Base-by-base conservation (phyloP, 768 basidiomycete species). In the Hydnomerulius pinastri region DNA sequence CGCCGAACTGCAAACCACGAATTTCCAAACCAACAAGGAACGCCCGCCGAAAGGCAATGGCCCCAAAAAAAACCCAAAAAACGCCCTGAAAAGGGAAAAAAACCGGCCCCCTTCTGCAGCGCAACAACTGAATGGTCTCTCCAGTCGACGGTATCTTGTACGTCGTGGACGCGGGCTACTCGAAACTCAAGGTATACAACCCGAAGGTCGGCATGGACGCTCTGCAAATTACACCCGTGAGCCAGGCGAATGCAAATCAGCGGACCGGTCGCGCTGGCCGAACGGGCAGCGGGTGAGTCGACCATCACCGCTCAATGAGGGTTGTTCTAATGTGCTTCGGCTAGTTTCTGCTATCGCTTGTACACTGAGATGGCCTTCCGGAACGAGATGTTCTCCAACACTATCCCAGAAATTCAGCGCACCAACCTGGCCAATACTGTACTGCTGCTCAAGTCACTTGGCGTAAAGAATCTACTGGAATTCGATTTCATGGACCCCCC, bases 401-500 rank as follows among this genome's bases (percentile, higher is more conserved):
- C 92, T 24, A 98, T 99, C 56, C 97, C 97, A 3, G 97, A 99
- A 72, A 99, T 99, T 47, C 97, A 99, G 68, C 78, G 97, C 39
- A 99, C 97, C 9, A 98, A 99, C 70, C 71, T 99, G 48, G 95
- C 97, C 17, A 98, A 99, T 62, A 99, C 96, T 0, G 97, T 98
- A 0, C 71, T 98, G 18, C 71, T 98, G 30, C 77, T 99, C 51
- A 99, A 98, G 67, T 95, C 95, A 3, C 77, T 99, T 5, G 96
- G 97, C 9, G 97, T 99, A 35, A 97, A 97, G 75, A 93, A 98
- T 65, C 71, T 98, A 35, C 79, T 99, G 18, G 96, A 99, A 70
- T 99, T 98, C 63, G 96, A 98, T 71, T 99, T 99, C 66, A 98
- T 99, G 97, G 97, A 99, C 67, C 97, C 97, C n/a, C 97, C 97